phyloP scores from a whole-genome alignment of 208 protist species.

The Acanthamoeba triangularis region DNA sequence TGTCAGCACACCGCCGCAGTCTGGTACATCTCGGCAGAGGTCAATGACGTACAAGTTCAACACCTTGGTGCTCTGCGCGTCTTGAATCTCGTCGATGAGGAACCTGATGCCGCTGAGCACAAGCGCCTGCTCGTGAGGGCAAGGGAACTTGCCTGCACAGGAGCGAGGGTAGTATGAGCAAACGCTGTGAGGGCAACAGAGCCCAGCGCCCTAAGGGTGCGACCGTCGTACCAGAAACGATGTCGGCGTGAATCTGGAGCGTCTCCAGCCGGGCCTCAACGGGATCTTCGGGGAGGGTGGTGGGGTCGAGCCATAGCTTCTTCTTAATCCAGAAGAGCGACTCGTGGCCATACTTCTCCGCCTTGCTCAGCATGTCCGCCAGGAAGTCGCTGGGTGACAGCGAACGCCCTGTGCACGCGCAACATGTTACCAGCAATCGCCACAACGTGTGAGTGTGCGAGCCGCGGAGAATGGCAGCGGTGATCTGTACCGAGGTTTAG shows the following conservation, averaged over 20 bases:
- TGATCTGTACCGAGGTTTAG: not conserved
- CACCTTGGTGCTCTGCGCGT: not conserved
- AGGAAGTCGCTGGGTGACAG: conserved; percentile 10
- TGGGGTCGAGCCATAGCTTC: conserved; percentile 30
- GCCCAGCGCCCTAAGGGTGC: too few relatives aligned
- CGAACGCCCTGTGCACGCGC: not conserved
- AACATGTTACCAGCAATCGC: not conserved
- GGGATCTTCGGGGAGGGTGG: not conserved
- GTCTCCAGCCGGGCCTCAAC: not conserved
- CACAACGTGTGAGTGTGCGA: not conserved
- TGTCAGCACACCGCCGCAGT: too few relatives aligned
- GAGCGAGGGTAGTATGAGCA: too few relatives aligned
- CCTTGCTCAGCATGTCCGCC: conserved; percentile 15
- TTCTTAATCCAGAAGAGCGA: conserved; percentile 9
- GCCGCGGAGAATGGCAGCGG: not conserved
- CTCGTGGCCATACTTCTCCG: conserved; percentile 25
- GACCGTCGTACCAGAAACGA: not conserved
- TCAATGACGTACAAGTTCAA: conserved; percentile 35
- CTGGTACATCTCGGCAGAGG: not conserved
- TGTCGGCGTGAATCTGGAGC: not conserved
- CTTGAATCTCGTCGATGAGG: not conserved
- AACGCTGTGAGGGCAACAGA: too few relatives aligned
- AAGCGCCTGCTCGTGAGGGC: not conserved
- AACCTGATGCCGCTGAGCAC: not conserved
- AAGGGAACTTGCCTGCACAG: not conserved